phyloP scores from a whole-genome alignment of 176 grass and related monocot species.

The Phoenix dactylifera region DNA sequence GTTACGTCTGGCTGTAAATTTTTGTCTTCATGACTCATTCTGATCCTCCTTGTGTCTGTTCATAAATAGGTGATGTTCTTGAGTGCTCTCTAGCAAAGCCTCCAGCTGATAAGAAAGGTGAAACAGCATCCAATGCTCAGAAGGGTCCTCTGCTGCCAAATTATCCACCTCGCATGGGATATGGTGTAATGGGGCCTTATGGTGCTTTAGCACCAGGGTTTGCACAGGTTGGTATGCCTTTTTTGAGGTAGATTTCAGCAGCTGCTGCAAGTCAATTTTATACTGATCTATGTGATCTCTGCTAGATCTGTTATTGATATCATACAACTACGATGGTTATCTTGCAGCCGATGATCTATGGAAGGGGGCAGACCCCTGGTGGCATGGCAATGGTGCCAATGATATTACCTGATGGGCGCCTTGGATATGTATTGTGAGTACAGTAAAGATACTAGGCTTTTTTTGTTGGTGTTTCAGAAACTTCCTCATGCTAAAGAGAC shows the following conservation, averaged over 20 bases:
- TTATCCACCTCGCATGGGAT: slow-evolving; percentile 40
- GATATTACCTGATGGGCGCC: slow-evolving; percentile 45
- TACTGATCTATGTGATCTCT: background rate
- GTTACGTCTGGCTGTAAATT: background rate
- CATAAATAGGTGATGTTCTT: background rate
- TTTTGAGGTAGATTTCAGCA: background rate
- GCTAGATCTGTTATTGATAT: slow-evolving; percentile 2
- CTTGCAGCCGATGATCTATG: slow-evolving; percentile 32
- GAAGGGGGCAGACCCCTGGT: slow-evolving; percentile 27
- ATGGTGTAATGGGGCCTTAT: slow-evolving; percentile 42
- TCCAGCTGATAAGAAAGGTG: slow-evolving; percentile 64
- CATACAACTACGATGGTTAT: background rate
- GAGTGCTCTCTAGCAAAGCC: slow-evolving; percentile 69
- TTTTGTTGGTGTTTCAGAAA: too few relatives aligned
- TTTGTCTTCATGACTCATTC: background rate
- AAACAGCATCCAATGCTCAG: slow-evolving; percentile 30
- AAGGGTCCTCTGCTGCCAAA: slow-evolving; percentile 34
- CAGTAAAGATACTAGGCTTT: too few relatives aligned
- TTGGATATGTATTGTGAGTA: slow-evolving; percentile 48
- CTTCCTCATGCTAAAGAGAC: too few relatives aligned
- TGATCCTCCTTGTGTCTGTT: background rate
- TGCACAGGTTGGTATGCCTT: slow-evolving; percentile 31
- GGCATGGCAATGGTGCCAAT: slow-evolving; percentile 51
- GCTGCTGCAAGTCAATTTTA: background rate
- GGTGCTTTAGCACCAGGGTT: slow-evolving; percentile 26